A percentile compares a stretch with the other conserved stretches of the same genome.
These are phyloP conservation scores for Aquilaria sinensis DNA, from an alignment of 345 rosid species.

Conservation along the genomic window DNA sequence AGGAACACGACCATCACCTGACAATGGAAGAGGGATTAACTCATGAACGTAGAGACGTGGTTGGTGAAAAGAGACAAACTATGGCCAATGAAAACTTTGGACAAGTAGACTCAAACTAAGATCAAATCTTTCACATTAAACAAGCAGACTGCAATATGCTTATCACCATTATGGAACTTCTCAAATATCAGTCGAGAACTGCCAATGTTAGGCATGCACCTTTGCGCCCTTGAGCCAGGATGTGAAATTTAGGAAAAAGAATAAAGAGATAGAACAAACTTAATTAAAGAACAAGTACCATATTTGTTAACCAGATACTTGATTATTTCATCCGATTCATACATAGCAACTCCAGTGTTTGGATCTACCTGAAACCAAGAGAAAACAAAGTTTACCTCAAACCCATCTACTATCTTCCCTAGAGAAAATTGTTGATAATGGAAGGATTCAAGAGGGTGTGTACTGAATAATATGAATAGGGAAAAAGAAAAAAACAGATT, in stretches of 20 bases:
- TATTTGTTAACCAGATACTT: conserved; percentile 76
- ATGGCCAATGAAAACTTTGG: too few species aligned
- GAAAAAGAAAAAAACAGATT: too few species aligned
- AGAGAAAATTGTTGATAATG: too few species aligned
- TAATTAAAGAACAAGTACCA: conserved; percentile 35
- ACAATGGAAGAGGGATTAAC: conserved; percentile 19
- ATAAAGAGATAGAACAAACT: neutral
- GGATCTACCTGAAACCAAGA: conserved; percentile 68
- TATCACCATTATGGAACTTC: too few species aligned
- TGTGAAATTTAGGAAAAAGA: too few species aligned
- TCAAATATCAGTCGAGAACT: too few species aligned
- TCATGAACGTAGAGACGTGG: neutral
- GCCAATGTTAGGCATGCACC: neutral
- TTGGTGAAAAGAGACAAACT: neutral
- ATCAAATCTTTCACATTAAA: neutral
- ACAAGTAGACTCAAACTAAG: too few species aligned
- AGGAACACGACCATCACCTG: conserved; percentile 91
- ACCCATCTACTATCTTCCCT: conserved; percentile 2
- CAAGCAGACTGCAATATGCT: neutral
- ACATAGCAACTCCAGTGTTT: conserved; percentile 85
- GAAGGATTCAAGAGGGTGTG: too few species aligned
- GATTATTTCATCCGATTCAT: conserved; percentile 90
- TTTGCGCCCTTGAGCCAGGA: neutral
- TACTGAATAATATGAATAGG: too few species aligned
- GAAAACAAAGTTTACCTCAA: conserved; percentile 12